Evolutionary conservation across 1,139 yeast genomes (phyloP).

Genomic region (Debaryomyces singareniensis): DNA sequence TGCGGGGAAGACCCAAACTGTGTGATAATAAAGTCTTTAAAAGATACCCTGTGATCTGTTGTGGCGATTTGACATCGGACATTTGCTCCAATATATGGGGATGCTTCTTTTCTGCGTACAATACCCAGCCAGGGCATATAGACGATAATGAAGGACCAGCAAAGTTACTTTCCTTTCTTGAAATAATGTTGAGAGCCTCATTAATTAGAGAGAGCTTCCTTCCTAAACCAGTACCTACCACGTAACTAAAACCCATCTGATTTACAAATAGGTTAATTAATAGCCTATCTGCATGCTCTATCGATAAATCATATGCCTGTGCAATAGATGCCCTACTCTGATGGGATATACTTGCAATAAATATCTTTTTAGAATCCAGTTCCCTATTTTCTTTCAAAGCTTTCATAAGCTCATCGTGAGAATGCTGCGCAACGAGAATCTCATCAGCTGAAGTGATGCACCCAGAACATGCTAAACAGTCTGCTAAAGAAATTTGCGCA

Average conservation of each 20-base stretch:
- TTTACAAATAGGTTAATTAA: constrained; percentile 52
- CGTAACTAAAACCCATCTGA: constrained; percentile 62
- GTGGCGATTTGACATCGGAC: constrained; percentile 76
- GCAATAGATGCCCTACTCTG: constrained; percentile 84
- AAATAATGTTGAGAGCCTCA: constrained; percentile 46
- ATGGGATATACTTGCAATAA: constrained; percentile 79
- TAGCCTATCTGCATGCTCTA: constrained; percentile 55
- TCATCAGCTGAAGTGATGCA: constrained; percentile 97
- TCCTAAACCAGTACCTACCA: constrained; percentile 84
- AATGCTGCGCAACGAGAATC: constrained; percentile 83
- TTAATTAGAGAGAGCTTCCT: constrained; percentile 62
- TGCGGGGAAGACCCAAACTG: constrained; percentile 26
- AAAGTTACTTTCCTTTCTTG: constrained; percentile 12
- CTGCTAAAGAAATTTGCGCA: constrained; percentile 85
- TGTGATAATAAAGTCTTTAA: constrained; percentile 52
- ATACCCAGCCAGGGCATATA: constrained; percentile 95
- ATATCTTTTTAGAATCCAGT: constrained; percentile 23
- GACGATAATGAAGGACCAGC: constrained; percentile 51
- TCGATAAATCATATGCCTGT: constrained; percentile 49
- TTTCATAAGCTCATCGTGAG: constrained; percentile 69
- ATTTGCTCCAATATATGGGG: constrained; percentile 66
- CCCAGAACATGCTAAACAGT: constrained; percentile 95
- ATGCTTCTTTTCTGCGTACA: constrained; percentile 93
- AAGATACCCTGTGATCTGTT: constrained; percentile 82
- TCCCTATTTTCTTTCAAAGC: constrained; percentile 38